Conservation (phyloP, 2,329 filamentous ascomycete genomes). For the Didymella sp. region DNA sequence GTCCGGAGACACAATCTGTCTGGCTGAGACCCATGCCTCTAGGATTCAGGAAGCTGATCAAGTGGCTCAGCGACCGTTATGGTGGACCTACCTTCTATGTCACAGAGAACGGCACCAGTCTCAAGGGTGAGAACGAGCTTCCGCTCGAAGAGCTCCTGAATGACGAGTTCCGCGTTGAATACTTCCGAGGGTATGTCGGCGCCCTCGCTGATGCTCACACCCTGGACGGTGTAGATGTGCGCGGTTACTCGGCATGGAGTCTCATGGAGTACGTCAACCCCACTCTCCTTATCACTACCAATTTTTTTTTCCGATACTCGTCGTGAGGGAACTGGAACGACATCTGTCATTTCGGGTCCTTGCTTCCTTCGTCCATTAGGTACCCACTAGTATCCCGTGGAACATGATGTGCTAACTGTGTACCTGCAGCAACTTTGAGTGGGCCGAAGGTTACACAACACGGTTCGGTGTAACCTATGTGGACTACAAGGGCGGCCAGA, state of each 20-base stretch:
- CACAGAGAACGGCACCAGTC: slow-evolving; percentile 85
- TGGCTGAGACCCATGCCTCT: slow-evolving; percentile 80
- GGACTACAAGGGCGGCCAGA: slow-evolving; percentile 81
- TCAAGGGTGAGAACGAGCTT: slow-evolving; percentile 83
- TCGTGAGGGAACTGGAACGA: neutral
- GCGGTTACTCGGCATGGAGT: slow-evolving; percentile 85
- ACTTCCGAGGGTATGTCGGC: slow-evolving; percentile 78
- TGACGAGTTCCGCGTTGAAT: slow-evolving; percentile 81
- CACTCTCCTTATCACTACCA: slow-evolving; percentile 21
- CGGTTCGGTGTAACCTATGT: slow-evolving; percentile 85
- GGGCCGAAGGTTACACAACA: slow-evolving; percentile 90
- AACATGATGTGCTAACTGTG: slow-evolving; percentile 27
- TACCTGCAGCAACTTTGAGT: slow-evolving; percentile 75
- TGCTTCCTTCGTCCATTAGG: neutral
- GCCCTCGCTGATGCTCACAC: slow-evolving; percentile 76
- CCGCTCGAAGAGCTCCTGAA: slow-evolving; percentile 73
- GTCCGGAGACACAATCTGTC: slow-evolving; percentile 79
- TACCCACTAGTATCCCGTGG: slow-evolving; percentile 8
- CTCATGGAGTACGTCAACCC: slow-evolving; percentile 72
- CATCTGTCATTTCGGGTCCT: slow-evolving; percentile 3
- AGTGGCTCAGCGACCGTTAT: slow-evolving; percentile 71
- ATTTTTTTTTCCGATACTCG: neutral
- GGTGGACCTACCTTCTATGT: slow-evolving; percentile 79
- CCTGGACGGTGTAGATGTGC: slow-evolving; percentile 78
- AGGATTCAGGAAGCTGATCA: slow-evolving; percentile 75